phyloP scores from a whole-genome alignment of 108 stramenopile genomes.

The Phaeodactylum tricornutum region DNA sequence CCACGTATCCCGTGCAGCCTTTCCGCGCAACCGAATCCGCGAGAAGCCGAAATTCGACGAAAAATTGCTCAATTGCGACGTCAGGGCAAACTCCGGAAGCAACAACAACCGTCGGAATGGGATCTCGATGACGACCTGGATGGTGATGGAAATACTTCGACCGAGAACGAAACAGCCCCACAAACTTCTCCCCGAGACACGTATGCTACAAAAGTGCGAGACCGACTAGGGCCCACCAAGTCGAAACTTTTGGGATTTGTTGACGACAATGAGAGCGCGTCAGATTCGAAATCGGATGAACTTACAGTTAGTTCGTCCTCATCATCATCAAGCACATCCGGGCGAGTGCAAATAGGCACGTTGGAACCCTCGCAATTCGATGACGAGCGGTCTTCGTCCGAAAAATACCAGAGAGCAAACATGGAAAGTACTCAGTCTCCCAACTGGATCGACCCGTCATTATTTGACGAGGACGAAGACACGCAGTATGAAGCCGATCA shows the following conservation, averaged over 20 bases:
- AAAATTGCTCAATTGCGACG: constrained; percentile 53
- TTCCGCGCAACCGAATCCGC: too few species aligned
- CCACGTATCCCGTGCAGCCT: too few species aligned
- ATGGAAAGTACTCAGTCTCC: neutral
- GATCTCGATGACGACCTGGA: constrained; percentile 11
- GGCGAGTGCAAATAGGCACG: constrained; percentile 1
- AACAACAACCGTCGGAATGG: constrained; percentile 4
- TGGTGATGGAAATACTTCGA: constrained; percentile 17
- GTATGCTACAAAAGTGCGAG: constrained; percentile 21
- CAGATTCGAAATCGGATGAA: constrained; percentile 6
- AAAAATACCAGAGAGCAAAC: neutral
- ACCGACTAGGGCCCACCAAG: constrained; percentile 21
- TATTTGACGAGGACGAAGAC: constrained; percentile 13
- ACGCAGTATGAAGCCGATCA: constrained; percentile 32
- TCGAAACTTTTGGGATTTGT: constrained; percentile 16
- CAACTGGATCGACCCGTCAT: constrained; percentile 17
- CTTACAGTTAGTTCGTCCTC: too few species aligned
- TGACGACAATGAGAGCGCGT: constrained; percentile 18
- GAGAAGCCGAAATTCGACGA: constrained; percentile 57
- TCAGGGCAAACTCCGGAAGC: constrained; percentile 37
- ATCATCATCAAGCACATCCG: too few species aligned
- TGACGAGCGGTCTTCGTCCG: neutral
- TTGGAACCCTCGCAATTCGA: constrained; percentile 10
- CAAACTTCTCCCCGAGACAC: neutral
- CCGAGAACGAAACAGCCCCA: constrained; percentile 11